phyloP scores from a whole-genome alignment of 176 grass and related monocot genomes.

The Avena insularis region DNA sequence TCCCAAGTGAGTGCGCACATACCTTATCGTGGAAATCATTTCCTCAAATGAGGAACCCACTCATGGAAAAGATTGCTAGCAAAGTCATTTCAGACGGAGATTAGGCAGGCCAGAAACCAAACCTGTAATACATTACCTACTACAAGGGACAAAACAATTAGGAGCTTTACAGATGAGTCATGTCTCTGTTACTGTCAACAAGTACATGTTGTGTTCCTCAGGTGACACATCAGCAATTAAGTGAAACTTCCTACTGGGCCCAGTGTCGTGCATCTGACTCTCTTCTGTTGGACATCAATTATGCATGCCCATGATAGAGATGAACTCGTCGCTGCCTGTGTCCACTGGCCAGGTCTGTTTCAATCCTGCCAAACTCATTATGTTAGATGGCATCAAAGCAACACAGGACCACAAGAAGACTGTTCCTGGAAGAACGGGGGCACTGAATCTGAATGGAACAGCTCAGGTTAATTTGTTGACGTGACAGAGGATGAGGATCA shows the following conservation, averaged over 20 bases:
- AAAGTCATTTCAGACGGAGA: slow-evolving; percentile 37
- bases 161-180: slow-evolving; percentile 31
- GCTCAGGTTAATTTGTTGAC: slow-evolving; percentile 20
- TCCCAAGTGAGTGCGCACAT: slow-evolving; percentile 3
- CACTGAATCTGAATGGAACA: slow-evolving; percentile 51
- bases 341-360: slow-evolving; percentile 43
- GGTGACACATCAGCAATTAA: slow-evolving; percentile 17
- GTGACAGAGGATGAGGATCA: slow-evolving; percentile 8
- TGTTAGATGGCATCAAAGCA: slow-evolving; percentile 50
- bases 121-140: slow-evolving; percentile 30
- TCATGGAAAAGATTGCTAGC: slow-evolving; percentile 31
- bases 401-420: slow-evolving; percentile 38
- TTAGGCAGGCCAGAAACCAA: slow-evolving; percentile 5
- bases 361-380: slow-evolving; percentile 53
- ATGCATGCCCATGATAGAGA: slow-evolving; percentile 42
- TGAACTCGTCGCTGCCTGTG: slow-evolving; percentile 35
- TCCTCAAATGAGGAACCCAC: slow-evolving; percentile 41
- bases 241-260: slow-evolving; percentile 25
- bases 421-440: background rate
- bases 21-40: slow-evolving; percentile 39
- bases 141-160: slow-evolving; percentile 29
- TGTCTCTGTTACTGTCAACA: slow-evolving; percentile 32
- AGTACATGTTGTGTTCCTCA: slow-evolving; percentile 26
- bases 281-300: slow-evolving; percentile 40
- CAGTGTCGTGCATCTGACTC: slow-evolving; percentile 11